Conservation (phyloP, 2,329 filamentous ascomycete species). For the Fusarium pseudonygamai region DNA sequence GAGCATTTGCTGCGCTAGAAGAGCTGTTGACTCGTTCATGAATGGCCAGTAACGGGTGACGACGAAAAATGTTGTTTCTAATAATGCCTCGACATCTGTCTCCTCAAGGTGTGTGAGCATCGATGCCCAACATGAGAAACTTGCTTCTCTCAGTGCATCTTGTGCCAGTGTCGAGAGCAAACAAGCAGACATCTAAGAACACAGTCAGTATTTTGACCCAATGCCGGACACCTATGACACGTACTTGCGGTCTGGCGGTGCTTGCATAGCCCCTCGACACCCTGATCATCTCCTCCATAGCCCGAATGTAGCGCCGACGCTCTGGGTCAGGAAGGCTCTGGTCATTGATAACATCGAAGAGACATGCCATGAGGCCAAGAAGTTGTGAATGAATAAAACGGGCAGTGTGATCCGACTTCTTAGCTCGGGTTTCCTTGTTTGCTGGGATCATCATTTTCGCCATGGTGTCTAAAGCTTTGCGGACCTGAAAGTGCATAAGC, state of each 20-base stretch:
- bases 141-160: constrained; percentile 76
- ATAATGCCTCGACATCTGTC: constrained; percentile 79
- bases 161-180: constrained; percentile 84
- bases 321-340: constrained; percentile 69
- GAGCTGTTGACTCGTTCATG: constrained; percentile 70
- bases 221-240: constrained; percentile 33
- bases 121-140: constrained; percentile 85
- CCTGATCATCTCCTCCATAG: constrained; percentile 87
- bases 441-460: constrained; percentile 52
- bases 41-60: constrained; percentile 81
- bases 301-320: constrained; percentile 79
- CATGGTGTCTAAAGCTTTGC: constrained; percentile 59
- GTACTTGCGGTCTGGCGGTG: constrained; percentile 84
- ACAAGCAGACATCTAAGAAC: constrained; percentile 82
- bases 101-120: constrained; percentile 79
- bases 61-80: constrained; percentile 91
- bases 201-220: not conserved
- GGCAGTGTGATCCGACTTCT: constrained; percentile 68
- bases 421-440: constrained; percentile 56
- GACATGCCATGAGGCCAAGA: constrained; percentile 84
- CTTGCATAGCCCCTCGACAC: constrained; percentile 78
- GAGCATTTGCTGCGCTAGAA: constrained; percentile 70
- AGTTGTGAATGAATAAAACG: constrained; percentile 85
- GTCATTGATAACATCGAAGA: constrained; percentile 83
- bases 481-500: constrained; percentile 54